These are phyloP conservation scores for Coffea canephora DNA, from an alignment of 257 asterid genomes.

Conservation along the genomic window DNA sequence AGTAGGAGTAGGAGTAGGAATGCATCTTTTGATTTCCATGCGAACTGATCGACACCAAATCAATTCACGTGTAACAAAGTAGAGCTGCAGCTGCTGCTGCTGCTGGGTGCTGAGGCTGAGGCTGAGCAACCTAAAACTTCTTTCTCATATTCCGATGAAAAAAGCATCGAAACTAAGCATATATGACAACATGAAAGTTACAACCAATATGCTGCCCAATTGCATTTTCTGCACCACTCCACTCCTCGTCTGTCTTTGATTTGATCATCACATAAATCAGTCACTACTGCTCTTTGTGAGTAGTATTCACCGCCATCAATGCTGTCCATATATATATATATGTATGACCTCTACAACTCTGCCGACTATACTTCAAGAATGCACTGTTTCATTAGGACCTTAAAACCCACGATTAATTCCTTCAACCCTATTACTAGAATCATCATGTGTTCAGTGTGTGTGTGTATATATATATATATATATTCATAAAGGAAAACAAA, in stretches of 20 bases:
- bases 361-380: background rate
- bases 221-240: conserved; percentile 1
- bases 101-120: conserved; percentile 11
- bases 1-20: background rate
- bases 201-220: conserved; percentile 56
- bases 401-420: background rate
- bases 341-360: too few relatives aligned
- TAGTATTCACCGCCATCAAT: background rate
- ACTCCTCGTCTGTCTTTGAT: background rate
- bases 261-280: background rate
- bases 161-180: conserved; percentile 36
- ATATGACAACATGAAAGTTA: conserved; percentile 69
- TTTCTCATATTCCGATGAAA: conserved; percentile 41
- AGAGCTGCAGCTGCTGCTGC: background rate
- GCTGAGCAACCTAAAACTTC: background rate
- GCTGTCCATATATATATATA: background rate
- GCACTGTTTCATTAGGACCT: conserved; percentile 9
- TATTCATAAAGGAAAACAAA: too few relatives aligned
- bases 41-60: conserved; percentile 28
- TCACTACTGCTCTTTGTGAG: background rate
- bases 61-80: conserved; percentile 43
- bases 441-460: background rate
- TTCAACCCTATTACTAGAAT: background rate
- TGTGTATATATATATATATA: too few relatives aligned
- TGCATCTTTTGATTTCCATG: conserved; percentile 14